phyloP scores from a whole-genome alignment of 192 early-diverging fungal species.

The Pilaira anomala region DNA sequence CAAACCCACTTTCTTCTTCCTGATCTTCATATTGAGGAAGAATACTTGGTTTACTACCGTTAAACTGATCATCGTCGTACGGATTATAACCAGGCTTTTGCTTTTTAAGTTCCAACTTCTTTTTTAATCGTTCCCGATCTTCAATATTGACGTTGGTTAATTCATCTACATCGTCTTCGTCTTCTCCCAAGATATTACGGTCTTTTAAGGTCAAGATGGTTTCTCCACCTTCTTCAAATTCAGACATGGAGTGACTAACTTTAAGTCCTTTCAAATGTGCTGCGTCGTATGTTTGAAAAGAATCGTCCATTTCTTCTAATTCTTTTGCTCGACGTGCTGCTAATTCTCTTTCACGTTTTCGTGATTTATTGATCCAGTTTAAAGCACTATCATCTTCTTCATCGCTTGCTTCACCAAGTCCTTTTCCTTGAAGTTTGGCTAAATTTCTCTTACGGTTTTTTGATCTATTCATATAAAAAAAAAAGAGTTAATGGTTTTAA shows the following conservation, averaged over 20 bases:
- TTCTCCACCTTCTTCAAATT: slow-evolving; percentile 68
- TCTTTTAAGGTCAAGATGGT: slow-evolving; percentile 88
- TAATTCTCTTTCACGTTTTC: slow-evolving; percentile 48
- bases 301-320: slow-evolving; percentile 38
- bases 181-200: slow-evolving; percentile 60
- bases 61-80: slow-evolving; percentile 76
- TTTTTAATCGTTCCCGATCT: slow-evolving; percentile 61
- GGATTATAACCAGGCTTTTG: slow-evolving; percentile 63
- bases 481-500: not conserved
- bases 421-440: slow-evolving; percentile 58
- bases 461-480: slow-evolving; percentile 32
- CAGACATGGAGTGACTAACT: slow-evolving; percentile 69
- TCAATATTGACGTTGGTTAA: slow-evolving; percentile 66
- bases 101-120: slow-evolving; percentile 75
- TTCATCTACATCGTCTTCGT: slow-evolving; percentile 63
- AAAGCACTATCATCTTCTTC: slow-evolving; percentile 60
- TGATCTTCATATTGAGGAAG: slow-evolving; percentile 84
- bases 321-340: slow-evolving; percentile 42
- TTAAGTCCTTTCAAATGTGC: slow-evolving; percentile 68
- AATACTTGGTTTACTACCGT: slow-evolving; percentile 49
- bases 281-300: slow-evolving; percentile 34
- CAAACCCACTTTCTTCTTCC: slow-evolving; percentile 58
- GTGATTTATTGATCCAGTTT: slow-evolving; percentile 64
- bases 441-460: slow-evolving; percentile 47
- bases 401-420: slow-evolving; percentile 57